These are phyloP conservation scores for Pyrus communis DNA, from an alignment of 306 rosid species.

Conservation along the genomic window DNA sequence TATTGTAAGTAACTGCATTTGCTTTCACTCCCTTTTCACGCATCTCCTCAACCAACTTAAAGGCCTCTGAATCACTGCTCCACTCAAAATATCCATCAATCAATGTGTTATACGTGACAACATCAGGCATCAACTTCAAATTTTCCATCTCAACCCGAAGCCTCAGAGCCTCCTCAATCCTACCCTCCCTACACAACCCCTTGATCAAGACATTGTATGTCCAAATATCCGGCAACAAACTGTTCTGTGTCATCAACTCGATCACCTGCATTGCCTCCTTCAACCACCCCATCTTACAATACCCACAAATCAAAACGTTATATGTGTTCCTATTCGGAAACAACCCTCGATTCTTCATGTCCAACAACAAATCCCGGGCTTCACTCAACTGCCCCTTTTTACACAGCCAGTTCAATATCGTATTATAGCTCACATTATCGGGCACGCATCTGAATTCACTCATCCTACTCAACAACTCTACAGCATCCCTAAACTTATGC, in stretches of 20 bases:
- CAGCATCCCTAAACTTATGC: constrained; percentile 40
- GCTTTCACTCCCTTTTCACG: constrained; percentile 42
- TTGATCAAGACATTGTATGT: constrained; percentile 67
- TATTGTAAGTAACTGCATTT: constrained; percentile 62
- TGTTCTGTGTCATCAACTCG: constrained; percentile 49
- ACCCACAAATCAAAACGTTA: constrained; percentile 74
- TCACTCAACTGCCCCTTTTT: constrained; percentile 46
- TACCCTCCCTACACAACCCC: constrained; percentile 67
- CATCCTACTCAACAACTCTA: constrained; percentile 41
- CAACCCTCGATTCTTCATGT: constrained; percentile 54
- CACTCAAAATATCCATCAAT: constrained; percentile 55
- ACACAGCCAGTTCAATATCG: constrained; percentile 54
- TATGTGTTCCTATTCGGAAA: constrained; percentile 49
- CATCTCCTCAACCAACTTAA: constrained; percentile 58
- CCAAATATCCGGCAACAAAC: constrained; percentile 61
- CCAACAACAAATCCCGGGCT: constrained; percentile 52
- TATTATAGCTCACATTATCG: constrained; percentile 69
- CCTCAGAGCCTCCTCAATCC: constrained; percentile 59
- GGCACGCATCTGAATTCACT: constrained; percentile 46
- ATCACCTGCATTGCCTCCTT: constrained; percentile 65
- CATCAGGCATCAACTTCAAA: constrained; percentile 54
- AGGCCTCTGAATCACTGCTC: constrained; percentile 34
- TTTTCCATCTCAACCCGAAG: constrained; percentile 64
- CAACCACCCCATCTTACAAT: constrained; percentile 66
- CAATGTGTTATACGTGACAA: constrained; percentile 81